These are phyloP conservation scores for Cryptosporidium meleagridis DNA, from an alignment of 169 alveolate genomes.

Conservation along the genomic window DNA sequence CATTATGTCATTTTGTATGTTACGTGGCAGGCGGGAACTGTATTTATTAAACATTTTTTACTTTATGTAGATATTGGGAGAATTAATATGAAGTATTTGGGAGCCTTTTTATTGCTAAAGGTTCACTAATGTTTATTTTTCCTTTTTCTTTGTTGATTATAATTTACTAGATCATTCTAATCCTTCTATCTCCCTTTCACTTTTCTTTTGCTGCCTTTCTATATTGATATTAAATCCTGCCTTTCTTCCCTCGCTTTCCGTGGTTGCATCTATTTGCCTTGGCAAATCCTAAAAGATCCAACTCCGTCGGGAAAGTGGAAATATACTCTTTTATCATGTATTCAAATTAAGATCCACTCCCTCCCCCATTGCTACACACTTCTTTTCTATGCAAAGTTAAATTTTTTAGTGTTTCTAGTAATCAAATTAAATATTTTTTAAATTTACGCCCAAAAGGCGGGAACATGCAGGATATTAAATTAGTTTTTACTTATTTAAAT, in stretches of 20 bases:
- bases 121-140: not conserved
- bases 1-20: not conserved
- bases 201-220: not conserved
- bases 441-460: slow-evolving; percentile 9
- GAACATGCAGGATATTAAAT: slow-evolving; percentile 9
- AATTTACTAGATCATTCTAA: not conserved
- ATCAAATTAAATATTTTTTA: not conserved
- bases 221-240: not conserved
- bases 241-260: not conserved
- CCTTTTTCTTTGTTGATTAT: not conserved
- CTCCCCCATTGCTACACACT: not conserved
- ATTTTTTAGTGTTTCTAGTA: not conserved
- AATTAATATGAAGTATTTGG: not conserved
- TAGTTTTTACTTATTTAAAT: not conserved
- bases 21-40: not conserved
- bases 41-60: not conserved
- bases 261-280: too few relatives aligned
- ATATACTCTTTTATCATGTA: not conserved
- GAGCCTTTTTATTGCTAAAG: not conserved
- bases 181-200: not conserved
- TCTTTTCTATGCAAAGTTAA: not conserved
- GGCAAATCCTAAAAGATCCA: not conserved
- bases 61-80: not conserved
- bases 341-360: not conserved
- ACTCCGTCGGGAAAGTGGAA: not conserved